phyloP scores from a whole-genome alignment of 305 asterid genomes.

The Lippia alba region DNA sequence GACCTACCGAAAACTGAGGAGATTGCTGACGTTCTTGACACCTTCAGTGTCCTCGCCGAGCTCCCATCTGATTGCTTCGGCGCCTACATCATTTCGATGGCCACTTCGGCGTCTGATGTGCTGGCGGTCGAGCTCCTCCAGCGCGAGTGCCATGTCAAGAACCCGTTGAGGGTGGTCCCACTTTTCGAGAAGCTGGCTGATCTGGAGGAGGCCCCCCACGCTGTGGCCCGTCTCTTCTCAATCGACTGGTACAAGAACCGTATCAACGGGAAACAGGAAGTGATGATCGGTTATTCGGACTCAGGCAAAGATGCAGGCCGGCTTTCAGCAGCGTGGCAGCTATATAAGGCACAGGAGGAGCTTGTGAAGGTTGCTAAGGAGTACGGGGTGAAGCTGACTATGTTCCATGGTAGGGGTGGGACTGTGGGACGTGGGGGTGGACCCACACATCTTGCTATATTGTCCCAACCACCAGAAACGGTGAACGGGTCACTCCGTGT shows the following conservation, averaged over 20 bases:
- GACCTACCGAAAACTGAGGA: constrained; percentile 84
- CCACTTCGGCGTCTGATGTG: constrained; percentile 86
- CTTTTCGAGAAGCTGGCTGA: constrained; percentile 78
- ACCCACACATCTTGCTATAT: constrained; percentile 79
- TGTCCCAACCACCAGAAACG: constrained; percentile 84
- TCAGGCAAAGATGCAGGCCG: constrained; percentile 90
- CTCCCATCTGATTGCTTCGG: constrained; percentile 85
- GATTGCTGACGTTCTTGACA: constrained; percentile 69
- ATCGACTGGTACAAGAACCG: constrained; percentile 74
- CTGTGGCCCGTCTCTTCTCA: constrained; percentile 79
- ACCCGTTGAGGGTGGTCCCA: constrained; percentile 74
- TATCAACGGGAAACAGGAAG: constrained; percentile 79
- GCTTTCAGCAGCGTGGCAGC: constrained; percentile 81
- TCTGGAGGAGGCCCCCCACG: constrained; percentile 77
- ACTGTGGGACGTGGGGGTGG: constrained; percentile 93
- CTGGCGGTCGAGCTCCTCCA: constrained; percentile 86
- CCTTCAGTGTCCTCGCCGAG: constrained; percentile 70
- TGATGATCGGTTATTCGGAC: constrained; percentile 88
- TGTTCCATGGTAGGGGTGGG: constrained; percentile 90
- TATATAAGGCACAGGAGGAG: constrained; percentile 88
- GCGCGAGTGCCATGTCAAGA: constrained; percentile 73
- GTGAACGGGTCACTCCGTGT: constrained; percentile 78
- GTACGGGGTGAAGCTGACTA: constrained; percentile 68
- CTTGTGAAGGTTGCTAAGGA: constrained; percentile 69
- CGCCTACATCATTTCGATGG: constrained; percentile 86